phyloP scores from a whole-genome alignment of 441 rosid species.

The Rhodomyrtus psidioides region DNA sequence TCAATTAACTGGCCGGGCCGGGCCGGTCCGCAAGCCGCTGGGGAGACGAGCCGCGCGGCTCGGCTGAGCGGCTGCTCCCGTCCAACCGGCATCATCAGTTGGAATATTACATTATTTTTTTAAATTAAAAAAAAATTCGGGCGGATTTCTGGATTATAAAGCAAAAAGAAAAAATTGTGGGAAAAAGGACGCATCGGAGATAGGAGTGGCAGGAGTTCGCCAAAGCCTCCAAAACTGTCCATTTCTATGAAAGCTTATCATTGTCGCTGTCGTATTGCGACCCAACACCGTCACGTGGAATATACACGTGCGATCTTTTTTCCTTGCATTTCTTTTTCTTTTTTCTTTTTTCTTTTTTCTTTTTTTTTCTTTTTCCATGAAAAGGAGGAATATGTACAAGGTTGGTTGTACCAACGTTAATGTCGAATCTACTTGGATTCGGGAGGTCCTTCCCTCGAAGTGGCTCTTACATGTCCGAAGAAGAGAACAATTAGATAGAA shows the following conservation, averaged over 20 bases:
- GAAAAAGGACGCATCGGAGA: neutral
- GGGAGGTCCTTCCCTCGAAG: neutral
- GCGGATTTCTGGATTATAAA: no score
- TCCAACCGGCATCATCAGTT: neutral
- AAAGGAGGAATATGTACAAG: rapidly evolving
- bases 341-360: neutral
- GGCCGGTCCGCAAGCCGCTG: neutral
- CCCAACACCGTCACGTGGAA: neutral
- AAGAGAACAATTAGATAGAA: neutral
- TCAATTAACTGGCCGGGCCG: neutral
- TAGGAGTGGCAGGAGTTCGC: neutral
- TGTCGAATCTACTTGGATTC: neutral
- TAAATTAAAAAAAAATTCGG: no score
- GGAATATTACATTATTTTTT: neutral
- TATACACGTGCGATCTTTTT: neutral
- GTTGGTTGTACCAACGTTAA: rapidly evolving
- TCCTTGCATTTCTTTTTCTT: rapidly evolving
- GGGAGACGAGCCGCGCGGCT: neutral
- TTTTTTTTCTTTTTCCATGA: neutral
- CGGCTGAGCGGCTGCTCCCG: neutral
- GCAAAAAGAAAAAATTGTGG: neutral
- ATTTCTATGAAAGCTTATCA: conserved; percentile 13
- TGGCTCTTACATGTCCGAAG: no score
- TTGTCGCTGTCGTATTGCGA: conserved; percentile 6
- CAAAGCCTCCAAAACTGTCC: conserved; percentile 13